These are phyloP conservation scores for Penicillium psychrofluorescens DNA, from an alignment of 495 filamentous ascomycete genomes.

Conservation along the genomic window DNA sequence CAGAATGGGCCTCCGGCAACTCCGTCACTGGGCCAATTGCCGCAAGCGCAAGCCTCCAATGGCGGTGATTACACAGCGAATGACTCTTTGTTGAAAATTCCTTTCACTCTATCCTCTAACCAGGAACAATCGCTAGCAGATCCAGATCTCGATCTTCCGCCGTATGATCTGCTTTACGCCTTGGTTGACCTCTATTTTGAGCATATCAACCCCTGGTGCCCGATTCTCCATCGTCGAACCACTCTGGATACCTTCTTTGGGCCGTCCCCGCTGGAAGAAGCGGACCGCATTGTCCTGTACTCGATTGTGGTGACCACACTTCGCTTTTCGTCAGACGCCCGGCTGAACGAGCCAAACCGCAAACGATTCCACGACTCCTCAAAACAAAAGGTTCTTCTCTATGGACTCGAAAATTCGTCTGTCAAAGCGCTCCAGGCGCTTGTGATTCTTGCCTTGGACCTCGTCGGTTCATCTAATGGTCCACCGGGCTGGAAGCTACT, in stretches of 20 bases:
- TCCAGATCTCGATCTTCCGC: slow-evolving; percentile 71
- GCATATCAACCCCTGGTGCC: slow-evolving; percentile 86
- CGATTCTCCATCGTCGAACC: slow-evolving; percentile 73
- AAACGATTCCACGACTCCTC: slow-evolving; percentile 69
- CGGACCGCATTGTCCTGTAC: slow-evolving; percentile 74
- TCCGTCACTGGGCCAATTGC: slow-evolving; percentile 12
- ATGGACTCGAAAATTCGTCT: slow-evolving; percentile 79
- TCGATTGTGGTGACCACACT: slow-evolving; percentile 81
- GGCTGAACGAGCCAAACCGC: slow-evolving; percentile 63
- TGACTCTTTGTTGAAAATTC: slow-evolving; percentile 37
- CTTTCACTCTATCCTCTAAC: slow-evolving; percentile 33
- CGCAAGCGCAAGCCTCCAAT: slow-evolving; percentile 13
- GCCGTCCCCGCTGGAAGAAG: slow-evolving; percentile 63
- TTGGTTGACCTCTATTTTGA: slow-evolving; percentile 85
- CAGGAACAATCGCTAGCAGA: slow-evolving; percentile 37
- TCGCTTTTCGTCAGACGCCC: slow-evolving; percentile 67
- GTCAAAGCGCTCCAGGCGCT: slow-evolving; percentile 82
- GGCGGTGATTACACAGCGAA: slow-evolving; percentile 35
- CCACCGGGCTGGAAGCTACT: slow-evolving; percentile 85
- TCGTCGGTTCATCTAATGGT: slow-evolving; percentile 73
- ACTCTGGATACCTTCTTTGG: slow-evolving; percentile 80
- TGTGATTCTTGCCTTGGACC: slow-evolving; percentile 72
- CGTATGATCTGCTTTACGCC: slow-evolving; percentile 75
- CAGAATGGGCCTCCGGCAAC: slow-evolving; percentile 11
- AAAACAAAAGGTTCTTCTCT: slow-evolving; percentile 77